These are phyloP conservation scores for Citrullus amarus DNA, from an alignment of 306 rosid genomes.

Conservation along the genomic window DNA sequence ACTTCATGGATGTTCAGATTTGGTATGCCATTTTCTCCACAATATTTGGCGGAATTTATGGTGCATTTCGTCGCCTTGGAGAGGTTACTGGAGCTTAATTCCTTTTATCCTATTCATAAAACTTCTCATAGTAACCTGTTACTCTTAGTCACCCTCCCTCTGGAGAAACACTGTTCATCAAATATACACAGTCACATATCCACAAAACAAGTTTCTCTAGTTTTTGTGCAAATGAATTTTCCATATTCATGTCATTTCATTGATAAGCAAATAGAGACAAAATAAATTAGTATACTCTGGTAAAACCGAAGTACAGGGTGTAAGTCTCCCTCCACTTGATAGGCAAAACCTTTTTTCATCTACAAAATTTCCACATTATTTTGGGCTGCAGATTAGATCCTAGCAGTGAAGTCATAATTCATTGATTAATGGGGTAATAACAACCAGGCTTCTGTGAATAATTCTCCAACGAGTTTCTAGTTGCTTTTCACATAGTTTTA, in stretches of 20 bases:
- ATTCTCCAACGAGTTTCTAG: neutral
- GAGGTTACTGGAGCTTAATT: slow-evolving; percentile 59
- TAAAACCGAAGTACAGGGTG: neutral
- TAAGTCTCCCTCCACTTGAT: neutral
- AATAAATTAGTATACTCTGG: neutral
- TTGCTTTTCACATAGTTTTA: neutral
- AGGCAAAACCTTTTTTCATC: neutral
- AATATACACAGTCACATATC: neutral
- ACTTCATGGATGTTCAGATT: slow-evolving; percentile 97
- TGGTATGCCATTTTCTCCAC: slow-evolving; percentile 98
- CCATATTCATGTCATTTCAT: neutral
- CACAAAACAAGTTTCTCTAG: neutral
- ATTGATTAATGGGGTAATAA: neutral
- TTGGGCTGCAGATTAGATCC: neutral
- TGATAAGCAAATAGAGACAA: neutral
- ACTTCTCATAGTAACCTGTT: neutral
- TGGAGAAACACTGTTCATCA: neutral
- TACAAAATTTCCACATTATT: neutral
- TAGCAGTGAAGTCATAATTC: neutral
- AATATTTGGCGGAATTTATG: slow-evolving; percentile 80
- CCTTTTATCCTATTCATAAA: neutral
- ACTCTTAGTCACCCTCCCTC: neutral
- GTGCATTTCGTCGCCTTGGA: slow-evolving; percentile 93
- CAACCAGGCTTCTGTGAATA: neutral
- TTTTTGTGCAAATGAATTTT: neutral